Evolutionary conservation across 768 basidiomycete species (phyloP).

Genomic region (Boletellus emodensis): DNA sequence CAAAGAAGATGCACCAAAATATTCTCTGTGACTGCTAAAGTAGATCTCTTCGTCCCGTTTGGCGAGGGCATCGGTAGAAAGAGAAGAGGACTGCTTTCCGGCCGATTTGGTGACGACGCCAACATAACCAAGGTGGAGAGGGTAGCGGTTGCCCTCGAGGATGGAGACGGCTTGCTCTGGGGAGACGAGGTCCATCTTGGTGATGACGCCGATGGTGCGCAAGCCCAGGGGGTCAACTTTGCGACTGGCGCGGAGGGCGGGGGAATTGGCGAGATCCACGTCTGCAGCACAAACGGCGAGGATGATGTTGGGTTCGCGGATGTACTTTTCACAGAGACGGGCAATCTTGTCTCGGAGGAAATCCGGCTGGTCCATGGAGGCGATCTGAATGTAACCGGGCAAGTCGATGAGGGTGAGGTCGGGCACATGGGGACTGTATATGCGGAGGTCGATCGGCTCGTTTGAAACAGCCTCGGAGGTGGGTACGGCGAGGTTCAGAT

Average conservation of each 20-base stretch:
- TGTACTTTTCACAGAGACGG: slow-evolving; percentile 88
- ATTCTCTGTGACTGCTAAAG: slow-evolving; percentile 58
- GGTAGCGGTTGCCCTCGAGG: slow-evolving; percentile 86
- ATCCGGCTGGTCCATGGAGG: slow-evolving; percentile 94
- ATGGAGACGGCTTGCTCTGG: slow-evolving; percentile 80
- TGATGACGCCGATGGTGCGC: slow-evolving; percentile 95
- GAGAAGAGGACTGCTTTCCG: slow-evolving; percentile 49
- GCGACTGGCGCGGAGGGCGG: slow-evolving; percentile 88
- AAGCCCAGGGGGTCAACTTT: slow-evolving; percentile 93
- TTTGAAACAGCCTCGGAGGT: slow-evolving; percentile 87
- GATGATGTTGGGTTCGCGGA: slow-evolving; percentile 99
- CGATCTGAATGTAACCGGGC: slow-evolving; percentile 94
- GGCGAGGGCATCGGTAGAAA: slow-evolving; percentile 46
- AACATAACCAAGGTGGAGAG: slow-evolving; percentile 95
- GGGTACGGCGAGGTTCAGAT: slow-evolving; percentile 92
- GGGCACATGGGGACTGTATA: slow-evolving; percentile 93
- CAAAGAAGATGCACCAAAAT: slow-evolving; percentile 61
- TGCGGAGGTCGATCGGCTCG: slow-evolving; percentile 94
- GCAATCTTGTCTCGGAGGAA: slow-evolving; percentile 90
- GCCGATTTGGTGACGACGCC: slow-evolving; percentile 89
- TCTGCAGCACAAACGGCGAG: slow-evolving; percentile 99
- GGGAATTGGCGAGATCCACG: slow-evolving; percentile 97
- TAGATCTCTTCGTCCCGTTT: slow-evolving; percentile 62
- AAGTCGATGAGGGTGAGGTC: slow-evolving; percentile 97
- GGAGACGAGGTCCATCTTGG: slow-evolving; percentile 97